These are phyloP conservation scores for Neonectria hederae DNA, from an alignment of 2,329 filamentous ascomycete genomes.

Conservation along the genomic window DNA sequence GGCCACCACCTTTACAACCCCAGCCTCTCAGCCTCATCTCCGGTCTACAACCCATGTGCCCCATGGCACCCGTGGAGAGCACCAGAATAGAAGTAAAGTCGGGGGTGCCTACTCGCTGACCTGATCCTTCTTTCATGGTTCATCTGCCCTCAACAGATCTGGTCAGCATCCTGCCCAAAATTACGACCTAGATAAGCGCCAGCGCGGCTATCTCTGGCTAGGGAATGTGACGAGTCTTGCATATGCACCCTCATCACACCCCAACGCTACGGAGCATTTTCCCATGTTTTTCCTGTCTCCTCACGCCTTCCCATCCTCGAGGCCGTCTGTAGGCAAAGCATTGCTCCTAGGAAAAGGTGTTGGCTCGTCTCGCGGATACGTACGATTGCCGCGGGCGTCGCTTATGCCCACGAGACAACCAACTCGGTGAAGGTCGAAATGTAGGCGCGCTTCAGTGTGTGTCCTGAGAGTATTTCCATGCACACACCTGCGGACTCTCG, in stretches of 20 bases:
- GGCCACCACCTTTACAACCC: not conserved
- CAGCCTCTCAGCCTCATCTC: not conserved
- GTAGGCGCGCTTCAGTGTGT: not conserved
- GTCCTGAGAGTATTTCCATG: conserved; percentile 26
- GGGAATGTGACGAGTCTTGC: conserved; percentile 15
- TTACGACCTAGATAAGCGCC: conserved; percentile 8
- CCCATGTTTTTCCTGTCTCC: not conserved
- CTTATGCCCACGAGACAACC: not conserved
- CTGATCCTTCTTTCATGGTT: conserved; percentile 3
- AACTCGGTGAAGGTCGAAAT: not conserved
- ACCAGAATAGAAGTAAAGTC: not conserved
- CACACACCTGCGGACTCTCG: not conserved
- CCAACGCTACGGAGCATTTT: conserved; percentile 10
- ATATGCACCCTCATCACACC: conserved; percentile 13
- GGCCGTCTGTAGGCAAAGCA: not conserved
- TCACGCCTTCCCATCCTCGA: not conserved
- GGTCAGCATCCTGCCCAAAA: conserved; percentile 1
- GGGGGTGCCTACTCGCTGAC: not conserved
- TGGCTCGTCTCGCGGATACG: not conserved
- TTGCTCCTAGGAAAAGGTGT: not conserved
- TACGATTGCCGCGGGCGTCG: conserved; percentile 1
- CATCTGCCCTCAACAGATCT: conserved; percentile 13
- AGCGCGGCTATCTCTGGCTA: conserved; percentile 14
- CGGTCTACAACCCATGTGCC: not conserved
- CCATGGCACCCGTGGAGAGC: not conserved